These are phyloP conservation scores for Geranium rotundifolium DNA, from an alignment of 345 rosid genomes.

Conservation along the genomic window DNA sequence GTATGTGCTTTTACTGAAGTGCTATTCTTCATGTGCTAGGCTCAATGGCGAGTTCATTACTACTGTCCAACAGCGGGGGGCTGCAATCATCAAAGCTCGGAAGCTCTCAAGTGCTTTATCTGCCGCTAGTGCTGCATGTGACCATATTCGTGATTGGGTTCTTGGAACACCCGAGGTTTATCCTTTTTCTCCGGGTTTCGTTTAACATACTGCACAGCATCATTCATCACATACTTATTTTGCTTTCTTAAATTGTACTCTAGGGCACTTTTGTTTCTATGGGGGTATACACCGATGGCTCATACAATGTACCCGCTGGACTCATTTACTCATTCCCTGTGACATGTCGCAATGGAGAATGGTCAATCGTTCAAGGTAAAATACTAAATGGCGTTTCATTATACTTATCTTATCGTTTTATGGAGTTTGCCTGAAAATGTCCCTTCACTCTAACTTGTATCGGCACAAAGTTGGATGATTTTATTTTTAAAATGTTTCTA, in stretches of 20 bases:
- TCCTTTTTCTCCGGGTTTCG: background rate
- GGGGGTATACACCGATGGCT: slow-evolving; percentile 99
- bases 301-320: slow-evolving; percentile 90
- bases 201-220: background rate
- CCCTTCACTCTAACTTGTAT: too few relatives aligned
- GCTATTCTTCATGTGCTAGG: slow-evolving; percentile 26
- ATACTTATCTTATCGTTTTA: too few relatives aligned
- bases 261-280: slow-evolving; percentile 97
- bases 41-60: slow-evolving; percentile 72
- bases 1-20: background rate
- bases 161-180: slow-evolving; percentile 95
- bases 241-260: slow-evolving; percentile 1
- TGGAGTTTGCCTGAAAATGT: too few relatives aligned
- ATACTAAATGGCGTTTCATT: too few relatives aligned
- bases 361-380: slow-evolving; percentile 87
- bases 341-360: slow-evolving; percentile 74
- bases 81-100: slow-evolving; percentile 96
- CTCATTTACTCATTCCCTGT: slow-evolving; percentile 96
- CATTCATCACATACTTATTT: background rate
- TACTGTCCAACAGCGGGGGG: slow-evolving; percentile 97
- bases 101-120: slow-evolving; percentile 94
- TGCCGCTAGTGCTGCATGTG: slow-evolving; percentile 98
- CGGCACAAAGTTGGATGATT: background rate
- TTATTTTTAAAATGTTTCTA: background rate
- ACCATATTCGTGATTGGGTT: slow-evolving; percentile 98